A percentile compares a stretch with the other conserved stretches of the same genome.
phyloP scores from a whole-genome alignment of 176 grass and related monocot species.

The Bolboschoenus planiculmis region DNA sequence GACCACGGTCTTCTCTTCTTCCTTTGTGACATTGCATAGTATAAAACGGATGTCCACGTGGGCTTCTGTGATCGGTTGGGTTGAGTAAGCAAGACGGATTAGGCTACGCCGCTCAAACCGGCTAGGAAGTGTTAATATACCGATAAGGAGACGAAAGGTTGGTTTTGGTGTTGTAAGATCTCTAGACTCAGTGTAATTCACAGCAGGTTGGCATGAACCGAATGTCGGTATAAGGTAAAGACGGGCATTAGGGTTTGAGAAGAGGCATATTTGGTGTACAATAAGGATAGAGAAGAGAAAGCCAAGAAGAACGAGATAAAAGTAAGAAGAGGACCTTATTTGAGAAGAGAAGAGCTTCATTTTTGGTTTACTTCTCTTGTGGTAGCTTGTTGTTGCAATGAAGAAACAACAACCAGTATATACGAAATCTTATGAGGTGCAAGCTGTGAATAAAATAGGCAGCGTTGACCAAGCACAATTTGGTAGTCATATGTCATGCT shows the following conservation, averaged over 20 bases:
- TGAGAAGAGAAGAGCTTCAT: not conserved
- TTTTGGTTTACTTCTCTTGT: not conserved
- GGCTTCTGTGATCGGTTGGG: conserved; percentile 9
- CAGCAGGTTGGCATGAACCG: not conserved
- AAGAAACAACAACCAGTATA: not conserved
- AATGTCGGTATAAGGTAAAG: not conserved
- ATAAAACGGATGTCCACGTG: conserved; percentile 33
- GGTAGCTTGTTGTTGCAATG: not conserved
- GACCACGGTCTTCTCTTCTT: conserved; percentile 21
- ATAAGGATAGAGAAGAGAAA: not conserved
- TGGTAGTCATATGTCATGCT: not conserved
- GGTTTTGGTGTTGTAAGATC: not conserved
- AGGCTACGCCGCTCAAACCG: conserved; percentile 33
- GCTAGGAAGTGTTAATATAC: conserved; percentile 26
- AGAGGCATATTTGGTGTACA: not conserved
- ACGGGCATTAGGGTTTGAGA: not conserved
- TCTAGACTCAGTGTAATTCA: not conserved
- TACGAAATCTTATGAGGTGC: not conserved
- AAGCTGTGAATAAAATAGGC: not conserved
- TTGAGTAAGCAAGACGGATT: conserved; percentile 26
- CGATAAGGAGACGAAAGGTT: conserved; percentile 30
- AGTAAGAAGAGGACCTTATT: not conserved
- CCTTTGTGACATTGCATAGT: conserved; percentile 29
- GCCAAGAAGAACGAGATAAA: not conserved
- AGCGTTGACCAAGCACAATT: not conserved